Evolutionary conservation across 805 yeast species (phyloP).

Genomic region (Teunomyces aglyptinius): DNA sequence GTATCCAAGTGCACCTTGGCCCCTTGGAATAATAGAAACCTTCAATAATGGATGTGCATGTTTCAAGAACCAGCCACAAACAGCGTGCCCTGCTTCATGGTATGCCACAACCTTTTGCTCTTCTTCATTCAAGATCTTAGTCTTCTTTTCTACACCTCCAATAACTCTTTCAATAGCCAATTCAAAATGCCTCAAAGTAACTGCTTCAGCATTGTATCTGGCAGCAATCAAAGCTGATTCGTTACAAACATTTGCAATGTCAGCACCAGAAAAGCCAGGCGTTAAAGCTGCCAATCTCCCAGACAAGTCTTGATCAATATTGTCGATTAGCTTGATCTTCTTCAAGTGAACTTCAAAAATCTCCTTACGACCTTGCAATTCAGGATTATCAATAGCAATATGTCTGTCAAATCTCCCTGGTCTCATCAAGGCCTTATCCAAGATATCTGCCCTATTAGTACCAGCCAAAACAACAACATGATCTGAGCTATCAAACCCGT

Average conservation of each 20-base stretch:
- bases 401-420: conserved; percentile 98
- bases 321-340: conserved; percentile 58
- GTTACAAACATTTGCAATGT: conserved; percentile 93
- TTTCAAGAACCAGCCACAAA: conserved; percentile 94
- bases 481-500: conserved; percentile 87
- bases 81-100: conserved; percentile 99
- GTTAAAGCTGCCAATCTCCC: conserved; percentile 94
- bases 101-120: conserved; percentile 92
- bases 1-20: conserved; percentile 95
- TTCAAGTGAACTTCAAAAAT: conserved; percentile 84
- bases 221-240: conserved; percentile 98
- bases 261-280: conserved; percentile 98
- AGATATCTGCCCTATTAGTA: conserved; percentile 91
- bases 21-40: conserved; percentile 95
- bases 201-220: conserved; percentile 67
- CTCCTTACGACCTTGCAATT: conserved; percentile 90
- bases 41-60: conserved; percentile 91
- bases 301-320: conserved; percentile 52
- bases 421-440: conserved; percentile 89
- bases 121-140: conserved; percentile 75
- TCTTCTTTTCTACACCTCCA: conserved; percentile 92
- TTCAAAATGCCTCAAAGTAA: conserved; percentile 81
- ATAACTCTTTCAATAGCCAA: conserved; percentile 96
- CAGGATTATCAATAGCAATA: conserved; percentile 88
- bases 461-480: conserved; percentile 98